Evolutionary conservation across 2,329 filamentous ascomycete species (phyloP), one percentile per base, ranked within the genome.

Genomic region (Chaetomium sp.): DNA sequence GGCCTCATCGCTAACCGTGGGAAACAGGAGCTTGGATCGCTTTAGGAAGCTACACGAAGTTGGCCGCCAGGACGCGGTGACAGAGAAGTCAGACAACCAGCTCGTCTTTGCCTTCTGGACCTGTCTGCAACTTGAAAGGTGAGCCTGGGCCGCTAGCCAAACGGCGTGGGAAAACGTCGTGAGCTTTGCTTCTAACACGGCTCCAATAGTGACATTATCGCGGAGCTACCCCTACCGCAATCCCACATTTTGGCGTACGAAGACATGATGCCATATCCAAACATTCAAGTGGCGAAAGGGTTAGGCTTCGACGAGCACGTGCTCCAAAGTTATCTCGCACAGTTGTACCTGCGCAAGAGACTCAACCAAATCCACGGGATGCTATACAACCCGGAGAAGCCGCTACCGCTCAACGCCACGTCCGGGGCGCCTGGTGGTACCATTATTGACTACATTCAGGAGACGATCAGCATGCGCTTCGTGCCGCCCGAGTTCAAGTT

Each of bases 61-160:
- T 12, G 42, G 42, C 19, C 38, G 65, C 12, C 70, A 71, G 19
- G 69, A 68, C 42, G 73, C 72, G 29, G 70, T 82, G 33, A 77
- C 76, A 47, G 81, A 80, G 47, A 76, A 74, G 64, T 70, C 79
- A 54, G 84, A 88, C 71, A 91, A 93, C 72, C 82, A 89, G 63
- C 81, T 90, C 42, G 81, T 90, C 16, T 84, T 96, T 70, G 90
- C 92, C 0, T 97, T 93, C 72, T 98, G 94, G 94, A 95, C 93
- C 8, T 96, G 92, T 74, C 80, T 97, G 68, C 94, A 98, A 73
- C 82, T 98, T 12, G 94, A 98, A 77, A 97, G 89, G 90, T 92
- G 76, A 70, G 77, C 67, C 8, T 13, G 23, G 29, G n/a, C 21
- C 31, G 23, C 10, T 6, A 23, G 51, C 19, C 2, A 54, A 19